Percentiles rank a stretch among this genome's conserved stretches.
Conservation (phyloP, 129 eudicot genomes). For the Pulicaria dysenterica region DNA sequence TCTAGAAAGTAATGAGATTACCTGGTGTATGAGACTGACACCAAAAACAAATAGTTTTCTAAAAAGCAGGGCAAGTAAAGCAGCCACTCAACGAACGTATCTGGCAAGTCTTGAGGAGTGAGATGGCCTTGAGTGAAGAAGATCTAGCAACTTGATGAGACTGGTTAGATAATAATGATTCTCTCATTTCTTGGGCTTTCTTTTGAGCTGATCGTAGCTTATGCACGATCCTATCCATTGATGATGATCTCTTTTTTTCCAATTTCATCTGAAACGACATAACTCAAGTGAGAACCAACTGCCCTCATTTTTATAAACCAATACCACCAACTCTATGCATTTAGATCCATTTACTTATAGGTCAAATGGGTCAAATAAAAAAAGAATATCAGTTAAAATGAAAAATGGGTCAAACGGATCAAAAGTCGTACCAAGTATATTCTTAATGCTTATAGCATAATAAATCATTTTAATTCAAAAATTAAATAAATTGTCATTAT, state of each 20-base stretch:
- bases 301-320: conserved; percentile 15
- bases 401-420: not conserved
- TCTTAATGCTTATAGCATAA: conserved; percentile 2
- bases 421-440: not conserved
- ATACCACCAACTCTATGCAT: conserved; percentile 8
- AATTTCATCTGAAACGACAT: conserved; percentile 70
- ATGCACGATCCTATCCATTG: conserved; percentile 88
- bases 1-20: conserved; percentile 1
- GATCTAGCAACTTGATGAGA: conserved; percentile 46
- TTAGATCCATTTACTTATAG: not conserved
- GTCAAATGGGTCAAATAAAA: not conserved
- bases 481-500: not conserved
- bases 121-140: conserved; percentile 50
- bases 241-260: conserved; percentile 86
- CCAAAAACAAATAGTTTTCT: conserved; percentile 20
- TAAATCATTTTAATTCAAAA: not conserved
- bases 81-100: conserved; percentile 77
- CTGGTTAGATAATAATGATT: conserved; percentile 46
- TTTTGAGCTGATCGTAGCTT: conserved; percentile 76
- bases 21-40: conserved; percentile 32
- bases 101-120: conserved; percentile 56
- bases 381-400: not conserved
- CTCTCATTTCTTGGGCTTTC: conserved; percentile 92
- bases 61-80: conserved; percentile 84
- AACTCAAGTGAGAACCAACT: conserved; percentile 29